Base-by-base conservation (phyloP, 2,329 filamentous ascomycete species). In the Pyricularia sp. region DNA sequence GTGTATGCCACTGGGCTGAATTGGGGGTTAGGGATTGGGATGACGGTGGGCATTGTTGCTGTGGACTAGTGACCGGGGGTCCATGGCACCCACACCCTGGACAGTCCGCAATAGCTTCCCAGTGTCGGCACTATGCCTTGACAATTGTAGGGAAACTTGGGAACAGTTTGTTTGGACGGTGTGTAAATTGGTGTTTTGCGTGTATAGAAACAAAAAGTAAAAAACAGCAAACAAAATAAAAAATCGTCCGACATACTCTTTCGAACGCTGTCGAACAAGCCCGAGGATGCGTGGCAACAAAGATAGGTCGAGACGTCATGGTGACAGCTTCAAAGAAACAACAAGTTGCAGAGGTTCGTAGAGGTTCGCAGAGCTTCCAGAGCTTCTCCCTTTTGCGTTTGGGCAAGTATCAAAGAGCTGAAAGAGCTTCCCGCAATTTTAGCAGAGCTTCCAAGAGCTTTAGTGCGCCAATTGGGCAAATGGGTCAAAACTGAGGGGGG, bases 241-340 rank as follows among this genome's bases (percentile, higher is more conserved):
- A 20, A 20, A 28, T 67, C 28, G 61, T 66, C 69, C 17, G 33
- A 81, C 85, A 76, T 84, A 96, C 94, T 80, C 94, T 86, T 84
- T 99, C 95, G 82, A 98, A 99, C 33, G 95, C 95, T 66, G 95
- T 98, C 69, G 94, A 97, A 83, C 94, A 97, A 72, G 94, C 93
- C 80, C 95, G 86, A 50, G 95, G 95, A 80, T 98, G 94, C 75
- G 95, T 98, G 69, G 90, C 93, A 76, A 95, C 89, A 78, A 98
- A 98, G 78, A 98, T 92, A 58, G 92, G 91, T 20, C 33, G 50
- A 50, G 42, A 31, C 17, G 65, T 63, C 59, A 63, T 63, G 25
- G 59, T 20, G 59, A 63, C 26, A 63, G 12, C 12, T 63, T 28
- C 26, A 30, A 17, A 55, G 10, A 7, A 55, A 55, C 25, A 12